Percentiles rank a stretch among this genome's conserved stretches.
phyloP scores from a whole-genome alignment of 805 yeast species.

The Aciculoconidium aculeatum region DNA sequence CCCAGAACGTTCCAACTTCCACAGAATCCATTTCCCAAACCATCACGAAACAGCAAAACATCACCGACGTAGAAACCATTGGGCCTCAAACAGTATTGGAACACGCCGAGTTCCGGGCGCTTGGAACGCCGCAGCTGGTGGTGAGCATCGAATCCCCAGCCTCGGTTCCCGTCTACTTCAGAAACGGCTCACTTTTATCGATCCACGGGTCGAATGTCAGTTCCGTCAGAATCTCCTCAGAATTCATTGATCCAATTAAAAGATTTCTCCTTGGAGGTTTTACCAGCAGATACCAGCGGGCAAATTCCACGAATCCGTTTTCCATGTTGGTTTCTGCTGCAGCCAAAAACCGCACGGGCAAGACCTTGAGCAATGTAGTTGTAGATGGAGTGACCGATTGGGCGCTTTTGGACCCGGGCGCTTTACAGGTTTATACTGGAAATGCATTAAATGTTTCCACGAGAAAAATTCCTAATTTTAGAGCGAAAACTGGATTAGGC shows the following conservation, averaged over 20 bases:
- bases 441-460: constrained; percentile 39
- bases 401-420: constrained; percentile 46
- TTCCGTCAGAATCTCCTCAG: constrained; percentile 20
- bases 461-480: constrained; percentile 31
- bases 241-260: constrained; percentile 32
- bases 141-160: constrained; percentile 51
- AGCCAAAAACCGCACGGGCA: constrained; percentile 16
- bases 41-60: constrained; percentile 6
- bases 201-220: constrained; percentile 30
- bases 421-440: constrained; percentile 51
- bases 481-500: constrained; percentile 41
- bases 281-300: constrained; percentile 39
- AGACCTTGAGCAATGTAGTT: constrained; percentile 38
- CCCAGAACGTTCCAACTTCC: constrained; percentile 1
- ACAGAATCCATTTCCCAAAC: constrained; percentile 3
- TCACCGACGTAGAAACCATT: constrained; percentile 11
- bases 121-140: constrained; percentile 46
- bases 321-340: constrained; percentile 39
- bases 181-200: constrained; percentile 45
- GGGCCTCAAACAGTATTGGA: constrained; percentile 16
- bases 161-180: constrained; percentile 48
- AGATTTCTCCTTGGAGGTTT: constrained; percentile 41
- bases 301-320: constrained; percentile 44
- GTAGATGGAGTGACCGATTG: constrained; percentile 60
- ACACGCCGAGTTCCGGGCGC: constrained; percentile 28